Percentiles rank a stretch among this genome's conserved stretches.
Conservation (phyloP, 805 yeast genomes). For the Ogataea chonburiensis region DNA sequence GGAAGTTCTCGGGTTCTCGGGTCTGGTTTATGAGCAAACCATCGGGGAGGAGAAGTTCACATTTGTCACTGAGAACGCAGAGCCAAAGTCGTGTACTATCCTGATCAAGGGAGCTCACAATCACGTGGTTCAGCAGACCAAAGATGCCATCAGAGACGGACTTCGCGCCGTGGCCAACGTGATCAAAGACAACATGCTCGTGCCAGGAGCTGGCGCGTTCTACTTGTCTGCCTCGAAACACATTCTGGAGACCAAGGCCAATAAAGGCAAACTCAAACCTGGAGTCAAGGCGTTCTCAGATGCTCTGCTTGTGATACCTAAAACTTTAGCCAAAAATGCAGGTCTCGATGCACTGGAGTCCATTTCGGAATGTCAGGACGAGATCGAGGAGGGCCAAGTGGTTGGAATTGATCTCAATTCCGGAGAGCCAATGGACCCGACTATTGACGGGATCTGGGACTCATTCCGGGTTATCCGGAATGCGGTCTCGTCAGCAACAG, state of each 20-base stretch:
- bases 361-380: slow-evolving; percentile 86
- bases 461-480: slow-evolving; percentile 91
- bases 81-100: slow-evolving; percentile 89
- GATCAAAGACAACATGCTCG: slow-evolving; percentile 75
- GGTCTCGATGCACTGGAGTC: slow-evolving; percentile 93
- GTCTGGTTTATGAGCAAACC: slow-evolving; percentile 85
- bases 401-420: slow-evolving; percentile 89
- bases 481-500: slow-evolving; percentile 88
- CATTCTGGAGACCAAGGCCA: slow-evolving; percentile 52
- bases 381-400: slow-evolving; percentile 70
- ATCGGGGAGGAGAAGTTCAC: slow-evolving; percentile 98
- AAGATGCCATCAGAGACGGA: slow-evolving; percentile 98
- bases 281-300: slow-evolving; percentile 95
- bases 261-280: slow-evolving; percentile 82
- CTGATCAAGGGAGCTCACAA: slow-evolving; percentile 91
- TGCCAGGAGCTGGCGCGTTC: slow-evolving; percentile 98
- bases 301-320: slow-evolving; percentile 86
- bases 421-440: slow-evolving; percentile 96
- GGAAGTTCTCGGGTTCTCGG: slow-evolving; percentile 80
- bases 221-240: slow-evolving; percentile 79
- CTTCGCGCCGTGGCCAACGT: slow-evolving; percentile 92
- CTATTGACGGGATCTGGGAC: slow-evolving; percentile 95
- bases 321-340: slow-evolving; percentile 86
- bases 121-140: slow-evolving; percentile 85
- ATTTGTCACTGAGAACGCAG: slow-evolving; percentile 83